Base-by-base conservation (phyloP, 176 grass and related monocot genomes). In the Musa schizocarpa region DNA sequence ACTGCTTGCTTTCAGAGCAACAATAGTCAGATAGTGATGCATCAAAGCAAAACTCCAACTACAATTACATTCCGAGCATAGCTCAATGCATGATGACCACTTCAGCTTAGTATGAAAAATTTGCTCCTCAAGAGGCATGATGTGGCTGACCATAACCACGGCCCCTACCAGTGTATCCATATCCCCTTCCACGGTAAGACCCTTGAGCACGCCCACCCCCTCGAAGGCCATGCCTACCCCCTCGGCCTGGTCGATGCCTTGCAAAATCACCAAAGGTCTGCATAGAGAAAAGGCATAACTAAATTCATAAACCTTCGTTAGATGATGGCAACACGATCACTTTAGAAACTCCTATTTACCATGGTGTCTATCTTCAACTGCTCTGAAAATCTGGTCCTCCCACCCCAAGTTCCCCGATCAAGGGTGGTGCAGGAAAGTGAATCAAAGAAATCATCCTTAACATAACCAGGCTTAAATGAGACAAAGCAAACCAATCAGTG, bases 381-480 rank as follows among this genome's bases (percentile, higher is more conserved):
- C 82, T 94, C 86, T 0, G 88, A 93, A 63, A 91, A 98, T 80
- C 80, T 98, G 51, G 92, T 74, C 74, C 95, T 88, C 76, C 86
- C 95, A 84, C 84, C 87, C 27, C 81, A 74, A 22, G 55, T 78
- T 68, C 85, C 88, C 78, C 87, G 83, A 70, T 87, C 86, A 72
- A 89, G 85, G 72, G 90, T 89, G 74, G 85, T 87, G 84, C 82
- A 89, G 20, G 95, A 98, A 23, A 98, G 88, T 65, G 95, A 86
- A 89, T 98, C 90, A 22, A 98, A 98, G 82, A 98, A 98, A 52
- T 98, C 90, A 24, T 98, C 95, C 78, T 98, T 98, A 21, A 91
- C 86, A 89, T 91, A 94, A 23, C 94, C 84, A 86, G 82, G 70
- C 95, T 98, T 71, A 22, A 84, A 61, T 64, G 71, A 22, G 29